Evolutionary conservation across 441 rosid species (phyloP), one percentile per base, ranked within the genome.

Genomic region (Gossypium lobatum): DNA sequence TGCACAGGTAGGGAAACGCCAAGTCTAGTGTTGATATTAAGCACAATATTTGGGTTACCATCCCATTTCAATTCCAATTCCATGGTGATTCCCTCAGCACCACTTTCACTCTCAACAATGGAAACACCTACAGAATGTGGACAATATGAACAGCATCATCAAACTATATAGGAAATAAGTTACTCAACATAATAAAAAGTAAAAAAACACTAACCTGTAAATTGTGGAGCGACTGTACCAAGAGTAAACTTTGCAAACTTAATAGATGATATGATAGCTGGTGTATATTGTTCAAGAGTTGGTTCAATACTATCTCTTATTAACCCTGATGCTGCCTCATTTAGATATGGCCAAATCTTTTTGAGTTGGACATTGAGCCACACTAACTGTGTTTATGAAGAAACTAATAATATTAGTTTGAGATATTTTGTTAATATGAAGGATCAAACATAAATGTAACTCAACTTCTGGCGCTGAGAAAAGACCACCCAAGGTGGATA

Each of bases 61-160:
- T 95, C 98, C 98, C 99, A 95, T 78, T 93, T 91, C 89, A 95
- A 77, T 76, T 91, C 98, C 83, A 95, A 73, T 76, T 95, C 99
- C 92, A 93, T 86, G 14, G 91, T 89, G 70, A 91, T 77, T 60
- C 91, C 87, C 4, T 75, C 83, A 20, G 80, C 66, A 11, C 72
- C 86, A 64, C 83, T 83, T 80, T 89, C 90, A 46, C 73, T 79
- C 48, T 95, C 98, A 10, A 95, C 26, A 28, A 93, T 83, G 13
- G 85, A 79, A 76, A 93, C 77, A 79, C 98, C 99, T 95, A 74
- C 37, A 54, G 2, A 39, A 59, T 4, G 63, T 25, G 7, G 5
- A 5, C 53, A 60, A 61, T 37, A 8, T 37, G 7, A 0, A 37
- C 7, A 10, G n/a, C 37, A 23, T 39, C 17, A n/a, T n/a, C n/a